Conservation (phyloP, 768 basidiomycete genomes). For the Leucogyrophana mollusca region DNA sequence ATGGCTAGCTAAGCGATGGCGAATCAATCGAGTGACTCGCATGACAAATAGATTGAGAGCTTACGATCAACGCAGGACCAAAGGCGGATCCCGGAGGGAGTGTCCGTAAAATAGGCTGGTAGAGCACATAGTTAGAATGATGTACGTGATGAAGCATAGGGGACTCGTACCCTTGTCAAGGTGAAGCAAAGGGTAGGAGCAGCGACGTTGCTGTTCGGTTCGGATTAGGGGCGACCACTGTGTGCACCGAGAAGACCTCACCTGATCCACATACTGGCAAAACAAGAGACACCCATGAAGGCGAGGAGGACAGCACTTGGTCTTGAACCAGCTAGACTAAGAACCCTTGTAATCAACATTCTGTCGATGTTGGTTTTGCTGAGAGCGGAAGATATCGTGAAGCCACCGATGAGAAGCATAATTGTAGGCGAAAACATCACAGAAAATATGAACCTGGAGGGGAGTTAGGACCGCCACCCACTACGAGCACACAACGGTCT, state of each 20-base stretch:
- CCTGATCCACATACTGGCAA: conserved; percentile 99
- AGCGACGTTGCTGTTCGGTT: conserved; percentile 77
- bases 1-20: conserved; percentile 74
- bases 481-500: conserved; percentile 7
- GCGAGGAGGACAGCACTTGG: conserved; percentile 87
- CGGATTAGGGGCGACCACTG: background rate
- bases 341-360: conserved; percentile 84
- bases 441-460: conserved; percentile 82
- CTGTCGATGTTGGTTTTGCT: conserved; percentile 95
- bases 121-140: conserved; percentile 8
- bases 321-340: conserved; percentile 85
- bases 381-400: conserved; percentile 95
- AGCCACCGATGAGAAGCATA: conserved; percentile 96
- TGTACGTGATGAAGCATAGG: too few species aligned
- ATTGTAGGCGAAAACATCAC: conserved; percentile 98
- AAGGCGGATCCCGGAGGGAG: conserved; percentile 85
- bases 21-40: conserved; percentile 1
- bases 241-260: conserved; percentile 23
- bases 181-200: conserved; percentile 97
- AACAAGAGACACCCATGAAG: conserved; percentile 95
- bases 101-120: conserved; percentile 88
- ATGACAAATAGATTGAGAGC: conserved; percentile 23
- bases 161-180: conserved; percentile 89
- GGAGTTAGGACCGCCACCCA: background rate
- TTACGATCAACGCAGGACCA: conserved; percentile 87